phyloP scores from a whole-genome alignment of 2,329 filamentous ascomycete genomes.

The Mycogone perniciosa region DNA sequence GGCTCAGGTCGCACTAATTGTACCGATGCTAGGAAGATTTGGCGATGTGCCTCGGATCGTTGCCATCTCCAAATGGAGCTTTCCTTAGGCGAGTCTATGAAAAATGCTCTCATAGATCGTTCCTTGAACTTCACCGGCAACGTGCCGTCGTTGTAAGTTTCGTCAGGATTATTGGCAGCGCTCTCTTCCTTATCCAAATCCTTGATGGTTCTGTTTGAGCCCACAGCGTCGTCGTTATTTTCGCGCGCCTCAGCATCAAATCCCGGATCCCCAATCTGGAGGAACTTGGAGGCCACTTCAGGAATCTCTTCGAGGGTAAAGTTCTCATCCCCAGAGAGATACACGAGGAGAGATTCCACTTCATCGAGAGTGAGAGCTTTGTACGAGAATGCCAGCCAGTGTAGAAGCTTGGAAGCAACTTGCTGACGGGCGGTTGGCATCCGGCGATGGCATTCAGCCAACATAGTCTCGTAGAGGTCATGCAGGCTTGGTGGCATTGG shows the following conservation, averaged over 20 bases:
- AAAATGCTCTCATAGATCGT: constrained; percentile 24
- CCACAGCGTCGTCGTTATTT: not conserved
- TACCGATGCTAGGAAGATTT: constrained; percentile 18
- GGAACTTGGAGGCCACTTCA: constrained; percentile 20
- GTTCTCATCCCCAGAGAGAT: constrained; percentile 11
- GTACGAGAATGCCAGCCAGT: constrained; percentile 24
- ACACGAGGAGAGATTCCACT: constrained; percentile 18
- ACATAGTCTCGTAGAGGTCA: constrained; percentile 21
- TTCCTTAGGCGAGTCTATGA: constrained; percentile 13
- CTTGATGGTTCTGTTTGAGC: constrained; percentile 9
- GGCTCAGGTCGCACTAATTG: constrained; percentile 12
- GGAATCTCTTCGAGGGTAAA: constrained; percentile 24
- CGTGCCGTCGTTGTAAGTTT: constrained; percentile 20
- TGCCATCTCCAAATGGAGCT: constrained; percentile 7
- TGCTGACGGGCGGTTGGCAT: constrained; percentile 14
- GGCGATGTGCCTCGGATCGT: constrained; percentile 20
- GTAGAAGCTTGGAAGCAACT: constrained; percentile 18
- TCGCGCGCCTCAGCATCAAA: constrained; percentile 18
- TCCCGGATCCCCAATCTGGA: constrained; percentile 21
- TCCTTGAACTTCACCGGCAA: constrained; percentile 25
- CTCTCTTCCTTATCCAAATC: constrained; percentile 17
- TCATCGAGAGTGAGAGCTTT: constrained; percentile 18
- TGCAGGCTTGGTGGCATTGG: constrained; percentile 19
- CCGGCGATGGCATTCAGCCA: constrained; percentile 22
- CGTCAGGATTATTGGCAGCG: constrained; percentile 8